Percentiles rank a stretch among this genome's conserved stretches.
These are phyloP conservation scores for Macrocybe sp. DNA, from an alignment of 1,284 basidiomycete species.

Conservation along the genomic window DNA sequence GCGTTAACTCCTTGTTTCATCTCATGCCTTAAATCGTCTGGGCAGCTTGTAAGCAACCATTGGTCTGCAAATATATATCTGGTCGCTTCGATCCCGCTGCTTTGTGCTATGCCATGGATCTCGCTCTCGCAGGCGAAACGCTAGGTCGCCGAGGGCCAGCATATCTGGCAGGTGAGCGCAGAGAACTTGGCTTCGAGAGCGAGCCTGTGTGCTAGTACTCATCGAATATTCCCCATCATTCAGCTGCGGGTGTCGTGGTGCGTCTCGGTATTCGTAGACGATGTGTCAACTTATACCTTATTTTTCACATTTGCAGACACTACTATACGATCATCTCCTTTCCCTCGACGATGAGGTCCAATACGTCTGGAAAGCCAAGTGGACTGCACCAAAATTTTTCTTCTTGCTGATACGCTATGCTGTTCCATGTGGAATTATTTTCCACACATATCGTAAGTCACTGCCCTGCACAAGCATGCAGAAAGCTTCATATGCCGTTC, in stretches of 20 bases:
- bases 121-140: no score
- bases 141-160: background rate
- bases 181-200: no score
- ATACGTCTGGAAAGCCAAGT: slow-evolving; percentile 39
- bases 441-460: slow-evolving; percentile 33
- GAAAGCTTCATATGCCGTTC: background rate
- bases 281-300: background rate
- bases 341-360: slow-evolving; percentile 41
- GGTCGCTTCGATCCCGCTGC: no score
- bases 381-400: slow-evolving; percentile 34
- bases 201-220: no score
- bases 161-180: background rate
- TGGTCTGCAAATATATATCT: no score
- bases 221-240: background rate
- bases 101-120: no score
- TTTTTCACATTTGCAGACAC: slow-evolving; percentile 21
- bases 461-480: background rate
- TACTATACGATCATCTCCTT: slow-evolving; percentile 46
- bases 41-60: no score
- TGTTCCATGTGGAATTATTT: slow-evolving; percentile 34
- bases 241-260: background rate
- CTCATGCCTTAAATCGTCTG: no score
- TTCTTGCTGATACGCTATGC: slow-evolving; percentile 44
- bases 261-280: background rate
- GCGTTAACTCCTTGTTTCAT: no score